Base-by-base conservation (phyloP, 805 yeast genomes). In the Yueomyces sinensis region DNA sequence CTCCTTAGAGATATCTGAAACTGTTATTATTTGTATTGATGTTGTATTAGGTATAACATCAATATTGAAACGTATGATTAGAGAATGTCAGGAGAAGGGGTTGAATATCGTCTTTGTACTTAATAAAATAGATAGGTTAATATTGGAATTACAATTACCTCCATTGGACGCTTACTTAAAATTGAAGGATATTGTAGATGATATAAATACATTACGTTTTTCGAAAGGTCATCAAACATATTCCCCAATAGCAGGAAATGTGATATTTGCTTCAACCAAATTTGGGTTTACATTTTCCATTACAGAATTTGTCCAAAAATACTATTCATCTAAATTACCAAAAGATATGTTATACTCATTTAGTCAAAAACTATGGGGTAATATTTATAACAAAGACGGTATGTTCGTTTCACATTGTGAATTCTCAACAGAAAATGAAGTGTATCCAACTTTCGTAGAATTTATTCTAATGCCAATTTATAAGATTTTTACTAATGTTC, bases 41-140 rank as follows among this genome's bases (percentile, higher is more conserved):
- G 76, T 68, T 1, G 76, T 84, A 1, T 95, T 89, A 52, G 96
- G 97, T 0, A 51, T 84, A 4, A 70, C 80, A 0, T 58, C 67
- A n/a, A 63, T 72, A 3, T 64, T 78, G 7, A 74, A 67, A 42
- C 58, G 59, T 35, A 55, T 74, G 0, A 59, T 86, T 2, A 62
- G 68, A 27, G 68, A 69, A 41, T 72, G 78, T 0, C 44, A 80
- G 4, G 5, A 9, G 13, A 49, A 56, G 27, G 61, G 65, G 13
- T 47, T 75, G 2, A 69, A 76, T 0, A 53, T 89, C 14, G 58
- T 66, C 4, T 54, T 87, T 16, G 71, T 82, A 4, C 41, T 91
- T 4, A 87, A 82, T 56, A 91, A 93, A 54, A 44, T 93, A 7
- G 99, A 91, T 52, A 59, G 96, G 39, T 60, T 91, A n/a, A 66